Evolutionary conservation across 805 yeast genomes (phyloP), one percentile per base, ranked within the genome.

Genomic region (Nakazawaea sp.): DNA sequence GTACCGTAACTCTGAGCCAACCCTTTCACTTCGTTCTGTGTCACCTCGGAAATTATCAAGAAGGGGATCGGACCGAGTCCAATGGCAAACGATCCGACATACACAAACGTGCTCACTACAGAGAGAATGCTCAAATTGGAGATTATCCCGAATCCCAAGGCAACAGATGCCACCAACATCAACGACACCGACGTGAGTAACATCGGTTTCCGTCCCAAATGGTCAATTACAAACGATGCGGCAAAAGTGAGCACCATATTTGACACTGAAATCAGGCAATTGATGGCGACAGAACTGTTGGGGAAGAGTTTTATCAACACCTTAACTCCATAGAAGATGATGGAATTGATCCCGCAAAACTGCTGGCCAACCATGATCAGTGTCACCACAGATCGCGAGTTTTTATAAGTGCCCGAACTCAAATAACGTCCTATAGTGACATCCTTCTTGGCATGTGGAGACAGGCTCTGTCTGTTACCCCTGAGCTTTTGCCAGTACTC

Each of bases 41-140:
- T 81, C n/a, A 90, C 78, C 54, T 92, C 97, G 5, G 95, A 75
- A 9, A 90, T 80, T 36, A 89, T 60, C 46, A 90, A 61, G 61
- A 92, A 90, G 29, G 98, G 98, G 38, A 92, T 88, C 5, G 98
- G 98, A 0, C 98, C 98, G 43, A 88, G 56, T 0, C 98, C 98
- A 20, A 39, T 39, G 23, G 42, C 42, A 64, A 90, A 92, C 19
- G 87, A 73, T 1, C 82, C 77, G 33, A 90, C 88, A 53, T 87
- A 89, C 1, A 70, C 52, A 37, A 86, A 72, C 0, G 88, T 80
- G 9, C 88, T 78, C 1, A 70, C 34, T 1, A 82, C 77, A 1
- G 89, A 69, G 11, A 80, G 43, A 0, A 59, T 23, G 0, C 83
- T 64, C 34, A 61, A 60, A 2, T 64, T 55, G 13, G 55, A 43